Evolutionary conservation across 257 asterid genomes (phyloP).

Genomic region (Solanum pennellii): DNA sequence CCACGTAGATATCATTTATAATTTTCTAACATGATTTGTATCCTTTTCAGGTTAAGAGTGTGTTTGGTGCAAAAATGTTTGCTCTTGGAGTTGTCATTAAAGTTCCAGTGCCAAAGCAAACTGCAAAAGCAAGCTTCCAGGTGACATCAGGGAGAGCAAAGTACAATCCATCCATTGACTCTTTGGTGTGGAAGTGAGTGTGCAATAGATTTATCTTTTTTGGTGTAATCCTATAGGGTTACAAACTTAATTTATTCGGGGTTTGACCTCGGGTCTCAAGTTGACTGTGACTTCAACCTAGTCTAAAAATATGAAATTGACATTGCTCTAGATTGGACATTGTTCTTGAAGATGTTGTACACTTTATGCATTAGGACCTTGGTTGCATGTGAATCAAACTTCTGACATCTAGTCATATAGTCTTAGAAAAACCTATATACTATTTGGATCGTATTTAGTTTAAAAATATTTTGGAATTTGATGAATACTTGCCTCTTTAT

Average conservation of each 20-base stretch:
- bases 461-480: not conserved
- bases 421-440: not conserved
- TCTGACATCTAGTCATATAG: not conserved
- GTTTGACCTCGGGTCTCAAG: not conserved
- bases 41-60: constrained; percentile 86
- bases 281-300: not conserved
- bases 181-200: constrained; percentile 99
- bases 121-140: constrained; percentile 97
- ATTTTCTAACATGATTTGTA: not conserved
- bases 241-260: not conserved
- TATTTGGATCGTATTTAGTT: not conserved
- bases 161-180: constrained; percentile 89
- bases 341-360: not conserved
- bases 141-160: constrained; percentile 98
- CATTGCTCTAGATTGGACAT: not conserved
- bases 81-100: constrained; percentile 96
- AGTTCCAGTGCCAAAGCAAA: constrained; percentile 99
- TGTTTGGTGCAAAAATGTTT: constrained; percentile 98
- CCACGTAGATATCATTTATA: not conserved
- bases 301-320: not conserved
- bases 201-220: not conserved
- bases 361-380: not conserved
- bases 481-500: not conserved
- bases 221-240: not conserved
- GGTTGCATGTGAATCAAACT: not conserved